These are phyloP conservation scores for Exserohilum rostratum DNA, from an alignment of 2,329 filamentous ascomycete species.

Conservation along the genomic window DNA sequence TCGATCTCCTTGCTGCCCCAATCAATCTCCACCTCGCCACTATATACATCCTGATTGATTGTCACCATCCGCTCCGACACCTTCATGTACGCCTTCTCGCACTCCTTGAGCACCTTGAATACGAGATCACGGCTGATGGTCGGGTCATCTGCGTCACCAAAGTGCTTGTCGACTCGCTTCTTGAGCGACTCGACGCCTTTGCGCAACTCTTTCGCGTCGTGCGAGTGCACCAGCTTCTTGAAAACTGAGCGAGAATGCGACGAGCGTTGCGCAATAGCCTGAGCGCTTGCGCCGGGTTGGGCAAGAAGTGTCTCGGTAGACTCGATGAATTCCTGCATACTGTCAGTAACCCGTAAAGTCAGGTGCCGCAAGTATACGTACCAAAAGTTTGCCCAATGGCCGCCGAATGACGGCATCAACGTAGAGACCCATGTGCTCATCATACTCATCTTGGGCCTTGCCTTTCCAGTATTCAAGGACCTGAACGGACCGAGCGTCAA, in stretches of 20 bases:
- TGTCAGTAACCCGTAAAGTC: constrained; percentile 12
- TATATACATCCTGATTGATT: constrained; percentile 53
- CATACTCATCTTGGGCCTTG: constrained; percentile 77
- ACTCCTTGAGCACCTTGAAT: constrained; percentile 64
- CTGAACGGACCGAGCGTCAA: constrained; percentile 74
- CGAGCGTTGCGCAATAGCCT: constrained; percentile 75
- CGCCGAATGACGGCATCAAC: constrained; percentile 85
- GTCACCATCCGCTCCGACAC: constrained; percentile 57
- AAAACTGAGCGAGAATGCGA: constrained; percentile 83
- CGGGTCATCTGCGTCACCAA: constrained; percentile 84
- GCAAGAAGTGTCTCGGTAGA: constrained; percentile 78
- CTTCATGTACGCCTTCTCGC: constrained; percentile 62
- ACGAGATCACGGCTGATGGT: constrained; percentile 66
- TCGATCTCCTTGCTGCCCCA: constrained; percentile 41
- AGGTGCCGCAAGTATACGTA: constrained; percentile 35
- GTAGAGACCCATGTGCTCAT: constrained; percentile 87
- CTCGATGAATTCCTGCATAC: constrained; percentile 76
- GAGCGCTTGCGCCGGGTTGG: constrained; percentile 56
- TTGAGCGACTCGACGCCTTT: constrained; percentile 89
- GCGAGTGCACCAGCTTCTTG: constrained; percentile 81
- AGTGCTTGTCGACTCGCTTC: constrained; percentile 96
- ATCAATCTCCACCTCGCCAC: constrained; percentile 53
- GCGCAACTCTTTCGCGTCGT: constrained; percentile 83
- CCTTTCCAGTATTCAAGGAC: constrained; percentile 84
- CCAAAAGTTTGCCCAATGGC: constrained; percentile 83